Percentiles rank a stretch among this genome's conserved stretches.
phyloP scores from a whole-genome alignment of 345 rosid species.

The Balakata baccata region DNA sequence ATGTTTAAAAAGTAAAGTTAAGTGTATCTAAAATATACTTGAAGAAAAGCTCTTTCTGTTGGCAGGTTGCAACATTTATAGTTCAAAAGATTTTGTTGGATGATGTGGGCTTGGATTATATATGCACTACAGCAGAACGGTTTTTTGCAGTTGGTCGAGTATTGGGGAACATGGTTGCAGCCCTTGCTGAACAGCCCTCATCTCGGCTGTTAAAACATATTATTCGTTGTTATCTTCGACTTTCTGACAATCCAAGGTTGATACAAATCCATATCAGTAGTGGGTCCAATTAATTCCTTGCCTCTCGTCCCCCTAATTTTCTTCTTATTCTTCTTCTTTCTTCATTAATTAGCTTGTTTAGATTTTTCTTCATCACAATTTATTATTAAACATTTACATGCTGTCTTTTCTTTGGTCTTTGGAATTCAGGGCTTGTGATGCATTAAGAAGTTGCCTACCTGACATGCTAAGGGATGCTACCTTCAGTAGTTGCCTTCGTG shows the following conservation, averaged over 20 bases:
- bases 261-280: background rate
- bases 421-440: constrained; percentile 78
- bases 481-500: constrained; percentile 71
- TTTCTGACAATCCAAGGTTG: constrained; percentile 84
- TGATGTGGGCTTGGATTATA: constrained; percentile 94
- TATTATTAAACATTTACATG: background rate
- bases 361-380: background rate
- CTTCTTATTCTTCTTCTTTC: no score
- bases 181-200: constrained; percentile 87
- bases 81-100: constrained; percentile 84
- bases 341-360: background rate
- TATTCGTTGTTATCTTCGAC: constrained; percentile 78
- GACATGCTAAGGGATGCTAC: constrained; percentile 81
- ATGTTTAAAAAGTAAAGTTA: constrained; percentile 7
- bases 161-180: constrained; percentile 81
- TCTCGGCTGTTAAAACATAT: constrained; percentile 80
- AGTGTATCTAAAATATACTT: background rate
- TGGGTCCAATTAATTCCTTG: background rate
- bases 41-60: constrained; percentile 10
- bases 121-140: constrained; percentile 88
- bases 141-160: constrained; percentile 92
- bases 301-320: background rate
- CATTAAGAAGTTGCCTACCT: constrained; percentile 76
- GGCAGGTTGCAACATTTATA: constrained; percentile 94
- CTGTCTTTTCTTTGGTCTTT: constrained; percentile 3